These are phyloP conservation scores for Penicillium desertorum DNA, from an alignment of 495 filamentous ascomycete species.

Conservation along the genomic window DNA sequence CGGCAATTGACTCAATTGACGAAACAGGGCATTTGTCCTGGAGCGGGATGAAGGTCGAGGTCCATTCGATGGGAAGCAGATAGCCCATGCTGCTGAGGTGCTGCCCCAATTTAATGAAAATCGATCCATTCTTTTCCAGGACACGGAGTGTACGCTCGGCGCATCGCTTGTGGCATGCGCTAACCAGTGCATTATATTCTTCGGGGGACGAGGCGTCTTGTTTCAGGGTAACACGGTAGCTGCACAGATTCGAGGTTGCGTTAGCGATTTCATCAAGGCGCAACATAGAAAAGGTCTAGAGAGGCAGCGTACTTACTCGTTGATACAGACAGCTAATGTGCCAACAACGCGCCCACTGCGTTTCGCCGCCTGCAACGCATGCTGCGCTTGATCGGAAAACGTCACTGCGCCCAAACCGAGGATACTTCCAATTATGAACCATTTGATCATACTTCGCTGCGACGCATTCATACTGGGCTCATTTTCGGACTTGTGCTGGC, in stretches of 20 bases:
- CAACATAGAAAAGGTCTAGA: neutral
- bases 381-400: constrained; percentile 70
- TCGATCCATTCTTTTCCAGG: constrained; percentile 91
- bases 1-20: constrained; percentile 80
- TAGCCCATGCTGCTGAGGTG: constrained; percentile 98
- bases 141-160: constrained; percentile 82
- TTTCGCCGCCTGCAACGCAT: constrained; percentile 69
- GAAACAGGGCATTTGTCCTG: constrained; percentile 96
- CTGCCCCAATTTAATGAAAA: constrained; percentile 98
- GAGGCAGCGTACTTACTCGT: constrained; percentile 64
- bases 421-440: constrained; percentile 53
- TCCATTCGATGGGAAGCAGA: constrained; percentile 91
- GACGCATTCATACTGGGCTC: constrained; percentile 23
- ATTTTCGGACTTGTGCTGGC: constrained; percentile 10
- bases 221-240: constrained; percentile 81
- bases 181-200: constrained; percentile 65
- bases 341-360: constrained; percentile 78
- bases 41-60: constrained; percentile 89
- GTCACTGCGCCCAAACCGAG: constrained; percentile 58
- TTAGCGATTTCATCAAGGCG: neutral
- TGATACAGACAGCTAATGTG: constrained; percentile 76
- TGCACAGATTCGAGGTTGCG: constrained; percentile 31
- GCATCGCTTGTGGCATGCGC: constrained; percentile 88
- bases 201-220: constrained; percentile 56
- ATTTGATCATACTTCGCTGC: constrained; percentile 37